These are phyloP conservation scores for Colletotrichum liaoningense DNA, from an alignment of 2,329 filamentous ascomycete species.

Conservation along the genomic window DNA sequence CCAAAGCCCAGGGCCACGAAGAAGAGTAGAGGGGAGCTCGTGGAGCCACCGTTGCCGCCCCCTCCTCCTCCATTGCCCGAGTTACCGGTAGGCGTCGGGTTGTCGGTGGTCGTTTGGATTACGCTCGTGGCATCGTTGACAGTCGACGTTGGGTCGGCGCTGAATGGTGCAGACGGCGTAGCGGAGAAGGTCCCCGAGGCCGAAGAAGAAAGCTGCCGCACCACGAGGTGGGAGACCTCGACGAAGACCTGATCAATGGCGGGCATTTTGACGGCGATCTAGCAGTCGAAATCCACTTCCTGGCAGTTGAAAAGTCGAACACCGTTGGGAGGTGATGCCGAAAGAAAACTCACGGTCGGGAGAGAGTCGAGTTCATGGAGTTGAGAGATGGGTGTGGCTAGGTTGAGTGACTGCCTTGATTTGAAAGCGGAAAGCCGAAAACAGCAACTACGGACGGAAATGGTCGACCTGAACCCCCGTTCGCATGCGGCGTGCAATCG, in stretches of 20 bases:
- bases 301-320: constrained; percentile 9
- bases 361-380: constrained; percentile 24
- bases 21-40: constrained; percentile 69
- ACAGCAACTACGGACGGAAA: constrained; percentile 29
- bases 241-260: constrained; percentile 50
- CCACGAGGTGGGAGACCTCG: constrained; percentile 50
- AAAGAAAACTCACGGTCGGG: constrained; percentile 22
- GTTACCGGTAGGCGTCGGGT: constrained; percentile 19
- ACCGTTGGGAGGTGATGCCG: constrained; percentile 27
- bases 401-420: background rate
- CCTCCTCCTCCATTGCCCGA: constrained; percentile 29
- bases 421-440: constrained; percentile 30
- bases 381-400: constrained; percentile 2
- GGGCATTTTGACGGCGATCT: constrained; percentile 44
- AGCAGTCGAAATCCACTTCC: background rate
- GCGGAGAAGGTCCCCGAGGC: constrained; percentile 22
- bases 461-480: constrained; percentile 19
- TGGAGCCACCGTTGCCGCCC: constrained; percentile 37
- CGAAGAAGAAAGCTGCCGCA: constrained; percentile 38
- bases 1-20: constrained; percentile 97
- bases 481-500: constrained; percentile 31
- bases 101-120: constrained; percentile 14
- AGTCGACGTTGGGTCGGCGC: constrained; percentile 37
- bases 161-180: constrained; percentile 38
- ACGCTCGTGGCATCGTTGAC: constrained; percentile 4